Evolutionary conservation across 495 filamentous ascomycete genomes (phyloP).

Genomic region (Oidiodendron maius): DNA sequence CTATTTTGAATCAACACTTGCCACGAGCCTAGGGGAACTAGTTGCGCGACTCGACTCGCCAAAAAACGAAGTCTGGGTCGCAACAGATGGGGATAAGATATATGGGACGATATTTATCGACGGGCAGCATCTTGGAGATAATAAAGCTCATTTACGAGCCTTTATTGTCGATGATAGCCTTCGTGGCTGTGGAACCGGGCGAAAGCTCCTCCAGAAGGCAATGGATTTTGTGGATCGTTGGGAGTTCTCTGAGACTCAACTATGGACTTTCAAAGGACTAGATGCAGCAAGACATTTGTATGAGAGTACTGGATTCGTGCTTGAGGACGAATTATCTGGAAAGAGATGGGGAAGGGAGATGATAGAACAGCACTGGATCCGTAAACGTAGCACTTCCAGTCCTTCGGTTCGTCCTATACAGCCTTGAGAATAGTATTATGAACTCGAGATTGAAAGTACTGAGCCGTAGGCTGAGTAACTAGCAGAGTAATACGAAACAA

Average conservation of each 20-base stretch:
- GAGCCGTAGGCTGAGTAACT: too few relatives aligned
- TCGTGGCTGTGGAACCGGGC: slow-evolving; percentile 23
- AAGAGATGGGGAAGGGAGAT: slow-evolving; percentile 1
- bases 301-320: slow-evolving; percentile 21
- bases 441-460: too few relatives aligned
- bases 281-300: slow-evolving; percentile 21
- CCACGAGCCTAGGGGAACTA: slow-evolving; percentile 8
- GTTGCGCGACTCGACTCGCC: slow-evolving; percentile 20
- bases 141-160: slow-evolving; percentile 20
- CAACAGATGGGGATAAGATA: slow-evolving; percentile 20
- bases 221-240: slow-evolving; percentile 25
- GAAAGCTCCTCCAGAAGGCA: slow-evolving; percentile 20
- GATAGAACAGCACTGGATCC: neutral
- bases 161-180: slow-evolving; percentile 26
- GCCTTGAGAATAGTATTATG: too few relatives aligned
- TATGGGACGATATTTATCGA: slow-evolving; percentile 27
- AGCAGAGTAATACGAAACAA: too few relatives aligned
- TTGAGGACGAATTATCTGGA: neutral
- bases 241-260: slow-evolving; percentile 21
- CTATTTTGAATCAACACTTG: slow-evolving; percentile 21
- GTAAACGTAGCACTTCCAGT: too few relatives aligned
- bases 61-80: slow-evolving; percentile 24
- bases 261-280: slow-evolving; percentile 21
- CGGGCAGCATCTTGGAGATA: slow-evolving; percentile 16
- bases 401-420: too few relatives aligned